These are phyloP conservation scores for Hypomyces rosellus DNA, from an alignment of 2,329 filamentous ascomycete genomes.

Conservation along the genomic window DNA sequence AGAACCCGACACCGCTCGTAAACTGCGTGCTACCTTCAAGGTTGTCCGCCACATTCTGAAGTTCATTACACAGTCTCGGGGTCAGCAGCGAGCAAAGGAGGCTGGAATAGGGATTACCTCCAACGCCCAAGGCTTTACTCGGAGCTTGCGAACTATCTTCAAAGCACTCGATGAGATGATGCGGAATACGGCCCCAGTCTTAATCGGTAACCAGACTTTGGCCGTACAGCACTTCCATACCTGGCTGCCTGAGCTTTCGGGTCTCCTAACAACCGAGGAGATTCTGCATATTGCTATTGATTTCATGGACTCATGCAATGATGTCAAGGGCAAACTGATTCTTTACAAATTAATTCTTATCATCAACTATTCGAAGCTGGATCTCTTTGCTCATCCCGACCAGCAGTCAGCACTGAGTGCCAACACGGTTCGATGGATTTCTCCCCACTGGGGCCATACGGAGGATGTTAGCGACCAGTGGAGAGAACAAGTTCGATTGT, in stretches of 20 bases:
- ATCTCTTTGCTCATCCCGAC: slow-evolving; percentile 73
- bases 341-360: slow-evolving; percentile 90
- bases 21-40: slow-evolving; percentile 86
- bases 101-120: slow-evolving; percentile 78
- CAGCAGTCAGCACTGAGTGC: slow-evolving; percentile 67
- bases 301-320: slow-evolving; percentile 84
- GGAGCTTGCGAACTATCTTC: slow-evolving; percentile 81
- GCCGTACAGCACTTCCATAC: slow-evolving; percentile 95
- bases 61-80: slow-evolving; percentile 85
- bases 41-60: slow-evolving; percentile 89
- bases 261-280: slow-evolving; percentile 71
- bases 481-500: slow-evolving; percentile 86
- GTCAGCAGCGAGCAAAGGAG: slow-evolving; percentile 83
- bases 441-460: slow-evolving; percentile 82
- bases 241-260: slow-evolving; percentile 87
- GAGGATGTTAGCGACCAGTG: slow-evolving; percentile 74
- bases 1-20: slow-evolving; percentile 75
- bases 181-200: slow-evolving; percentile 74
- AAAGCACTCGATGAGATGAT: slow-evolving; percentile 85
- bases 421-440: slow-evolving; percentile 85
- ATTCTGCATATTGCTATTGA: slow-evolving; percentile 87
- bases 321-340: slow-evolving; percentile 84
- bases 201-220: slow-evolving; percentile 91
- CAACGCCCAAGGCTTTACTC: slow-evolving; percentile 65
- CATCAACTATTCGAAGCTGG: slow-evolving; percentile 79